Evolutionary conservation across 768 basidiomycete genomes (phyloP).

Genomic region (Boletellus ananas): DNA sequence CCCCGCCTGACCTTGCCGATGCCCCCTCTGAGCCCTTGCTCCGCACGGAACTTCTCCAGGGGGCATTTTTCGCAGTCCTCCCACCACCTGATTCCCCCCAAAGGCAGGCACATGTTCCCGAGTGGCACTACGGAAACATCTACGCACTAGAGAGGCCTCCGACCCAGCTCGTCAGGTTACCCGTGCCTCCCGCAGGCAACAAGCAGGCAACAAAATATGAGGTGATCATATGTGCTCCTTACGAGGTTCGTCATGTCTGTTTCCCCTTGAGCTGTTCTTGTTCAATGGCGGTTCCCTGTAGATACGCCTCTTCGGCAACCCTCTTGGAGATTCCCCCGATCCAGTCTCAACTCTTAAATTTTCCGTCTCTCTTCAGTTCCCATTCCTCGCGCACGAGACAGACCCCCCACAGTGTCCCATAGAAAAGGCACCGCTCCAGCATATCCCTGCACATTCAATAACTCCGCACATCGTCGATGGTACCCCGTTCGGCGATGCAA

Average conservation of each 20-base stretch:
- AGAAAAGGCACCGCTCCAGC: constrained; percentile 29
- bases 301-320: constrained; percentile 85
- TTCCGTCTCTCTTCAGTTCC: constrained; percentile 39
- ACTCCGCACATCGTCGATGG: constrained; percentile 71
- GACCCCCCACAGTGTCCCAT: background rate
- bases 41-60: constrained; percentile 60
- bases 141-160: constrained; percentile 60
- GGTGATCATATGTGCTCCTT: constrained; percentile 75
- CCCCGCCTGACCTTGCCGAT: constrained; percentile 30
- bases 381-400: background rate
- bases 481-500: constrained; percentile 63
- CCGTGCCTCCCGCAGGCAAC: constrained; percentile 33
- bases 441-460: constrained; percentile 51
- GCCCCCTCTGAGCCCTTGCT: constrained; percentile 40
- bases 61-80: constrained; percentile 71
- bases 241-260: constrained; percentile 52
- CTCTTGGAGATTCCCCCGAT: constrained; percentile 36
- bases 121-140: constrained; percentile 88
- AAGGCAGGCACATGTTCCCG: constrained; percentile 27
- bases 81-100: constrained; percentile 37
- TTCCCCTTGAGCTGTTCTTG: background rate
- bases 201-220: constrained; percentile 55
- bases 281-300: constrained; percentile 25
- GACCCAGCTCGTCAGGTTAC: constrained; percentile 48
- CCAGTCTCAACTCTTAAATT: constrained; percentile 60